Base-by-base conservation (phyloP, 1,139 yeast genomes). In the Diutina neorugosa region DNA sequence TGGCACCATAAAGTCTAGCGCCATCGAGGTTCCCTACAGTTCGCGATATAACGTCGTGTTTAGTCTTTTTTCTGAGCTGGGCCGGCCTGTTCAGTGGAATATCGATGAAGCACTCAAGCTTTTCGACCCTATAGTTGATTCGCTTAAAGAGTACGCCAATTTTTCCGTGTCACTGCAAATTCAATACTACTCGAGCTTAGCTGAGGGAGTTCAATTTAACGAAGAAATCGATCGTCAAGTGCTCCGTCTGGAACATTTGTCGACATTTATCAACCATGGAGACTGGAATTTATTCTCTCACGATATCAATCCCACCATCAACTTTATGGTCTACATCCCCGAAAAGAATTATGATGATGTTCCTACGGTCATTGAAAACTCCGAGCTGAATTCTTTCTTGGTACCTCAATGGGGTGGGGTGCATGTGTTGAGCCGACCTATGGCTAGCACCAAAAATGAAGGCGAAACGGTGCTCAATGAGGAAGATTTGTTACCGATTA, bases 341-440 rank as follows among this genome's bases (percentile, higher is more conserved):
- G 63, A 63, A 34, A 58, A 67, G 21, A 72, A 78, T 43, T 62
- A 68, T 42, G 68, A 71, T 18, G 69, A 69, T 20, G 65, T 71
- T 16, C 85, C 84, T 1, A 62, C 76, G 41, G 47, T 57, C 12
- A 74, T 78, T 53, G 76, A 70, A 53, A 67, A 73, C 54, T 77
- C 86, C 0, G 57, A 58, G 1, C 76, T 88, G 53, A 80, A 85
- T 61, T 81, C 93, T 48, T 91, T 86, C 63, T 67, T 87, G 53
- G 79, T 91, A 37, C 96, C 97, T 7, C 96, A 88, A 68, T 91
- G 96, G 96, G 98, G 98, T 21, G 85, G 86, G 2, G 75, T 84
- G 3, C 65, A 69, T 52, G 73, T 84, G 23, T 66, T 78, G 54
- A 80, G 83, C 61, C 70, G 76, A 47, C 65, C 69, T 4, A 62